phyloP scores from a whole-genome alignment of 495 filamentous ascomycete genomes.

The Penicillium simplicissimum region DNA sequence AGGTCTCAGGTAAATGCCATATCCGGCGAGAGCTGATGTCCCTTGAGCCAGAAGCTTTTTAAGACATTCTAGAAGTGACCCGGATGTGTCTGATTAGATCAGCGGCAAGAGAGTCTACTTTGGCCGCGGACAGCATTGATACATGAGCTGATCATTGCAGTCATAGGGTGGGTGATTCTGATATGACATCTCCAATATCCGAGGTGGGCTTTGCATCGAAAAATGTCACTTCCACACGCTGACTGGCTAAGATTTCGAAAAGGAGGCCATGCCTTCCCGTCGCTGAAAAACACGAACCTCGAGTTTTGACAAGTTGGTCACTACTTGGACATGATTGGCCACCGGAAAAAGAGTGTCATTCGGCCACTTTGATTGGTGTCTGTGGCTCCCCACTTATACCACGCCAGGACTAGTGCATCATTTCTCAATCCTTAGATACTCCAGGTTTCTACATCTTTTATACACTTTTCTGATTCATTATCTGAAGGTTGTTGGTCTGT shows the following conservation, averaged over 20 bases:
- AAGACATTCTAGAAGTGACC: not conserved
- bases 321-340: not conserved
- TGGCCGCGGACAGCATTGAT: not conserved
- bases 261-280: slow-evolving; percentile 5
- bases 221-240: not conserved
- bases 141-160: not conserved
- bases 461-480: not conserved
- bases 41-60: not conserved
- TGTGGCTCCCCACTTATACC: not conserved
- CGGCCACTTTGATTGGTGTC: slow-evolving; percentile 14
- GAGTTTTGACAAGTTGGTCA: not conserved
- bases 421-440: slow-evolving; percentile 2
- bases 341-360: slow-evolving; percentile 20
- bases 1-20: slow-evolving; percentile 4
- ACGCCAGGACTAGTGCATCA: slow-evolving; percentile 4
- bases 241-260: slow-evolving; percentile 4
- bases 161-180: not conserved
- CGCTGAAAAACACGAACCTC: slow-evolving; percentile 1
- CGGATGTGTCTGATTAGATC: not conserved
- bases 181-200: not conserved
- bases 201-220: not conserved
- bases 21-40: not conserved
- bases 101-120: not conserved
- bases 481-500: not conserved
- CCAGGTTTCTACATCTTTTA: slow-evolving; percentile 8